Conservation (phyloP, 2,329 filamentous ascomycete genomes). For the Fusarium irregulare region DNA sequence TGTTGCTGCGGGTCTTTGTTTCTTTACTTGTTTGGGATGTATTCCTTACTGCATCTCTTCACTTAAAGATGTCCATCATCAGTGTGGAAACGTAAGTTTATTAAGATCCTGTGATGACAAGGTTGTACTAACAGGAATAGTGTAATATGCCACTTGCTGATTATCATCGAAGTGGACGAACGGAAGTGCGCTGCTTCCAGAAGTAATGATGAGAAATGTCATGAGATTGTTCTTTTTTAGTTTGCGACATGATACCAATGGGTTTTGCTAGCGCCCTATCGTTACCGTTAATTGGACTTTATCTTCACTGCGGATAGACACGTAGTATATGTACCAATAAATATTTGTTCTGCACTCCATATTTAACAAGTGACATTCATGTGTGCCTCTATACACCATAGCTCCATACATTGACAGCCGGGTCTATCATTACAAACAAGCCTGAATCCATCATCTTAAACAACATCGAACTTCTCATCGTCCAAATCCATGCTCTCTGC, state of each 20-base stretch:
- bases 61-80: slow-evolving; percentile 41
- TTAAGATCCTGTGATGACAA: fast-evolving
- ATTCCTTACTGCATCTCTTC: slow-evolving; percentile 35
- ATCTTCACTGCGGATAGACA: not conserved
- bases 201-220: not conserved
- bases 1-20: slow-evolving; percentile 33
- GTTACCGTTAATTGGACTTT: not conserved
- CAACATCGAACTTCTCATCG: slow-evolving; percentile 51
- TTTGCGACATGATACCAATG: slow-evolving; percentile 11
- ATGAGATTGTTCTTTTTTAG: not conserved
- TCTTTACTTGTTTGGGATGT: slow-evolving; percentile 37
- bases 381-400: not conserved
- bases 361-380: not conserved
- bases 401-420: not conserved
- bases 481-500: slow-evolving; percentile 50
- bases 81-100: slow-evolving; percentile 36
- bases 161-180: slow-evolving; percentile 39
- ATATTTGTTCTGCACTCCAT: not conserved
- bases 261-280: not conserved
- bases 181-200: slow-evolving; percentile 29
- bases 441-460: slow-evolving; percentile 12
- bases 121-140: slow-evolving; percentile 7
- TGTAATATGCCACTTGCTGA: slow-evolving; percentile 36
- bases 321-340: not conserved
- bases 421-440: slow-evolving; percentile 25